Conservation (phyloP, 2,329 filamentous ascomycete genomes). For the Diaporthe amygdali region DNA sequence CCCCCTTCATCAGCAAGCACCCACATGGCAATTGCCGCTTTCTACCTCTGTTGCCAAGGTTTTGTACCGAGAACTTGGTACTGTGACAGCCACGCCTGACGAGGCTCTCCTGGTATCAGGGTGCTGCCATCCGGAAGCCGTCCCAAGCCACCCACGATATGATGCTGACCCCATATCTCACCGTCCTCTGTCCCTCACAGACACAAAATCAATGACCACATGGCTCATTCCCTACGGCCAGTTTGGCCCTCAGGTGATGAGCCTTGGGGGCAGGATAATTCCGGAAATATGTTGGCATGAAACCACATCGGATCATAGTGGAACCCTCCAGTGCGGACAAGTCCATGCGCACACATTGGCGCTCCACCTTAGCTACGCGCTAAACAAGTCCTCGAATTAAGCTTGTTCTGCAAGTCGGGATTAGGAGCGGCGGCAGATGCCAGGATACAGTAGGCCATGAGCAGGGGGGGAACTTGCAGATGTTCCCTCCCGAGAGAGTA, state of each 20-base stretch:
- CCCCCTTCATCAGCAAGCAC: conserved; percentile 5
- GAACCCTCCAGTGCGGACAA: neutral
- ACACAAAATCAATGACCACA: too few relatives aligned
- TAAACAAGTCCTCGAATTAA: conserved; percentile 25
- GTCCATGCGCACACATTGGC: neutral
- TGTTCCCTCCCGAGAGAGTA: neutral
- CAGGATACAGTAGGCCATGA: neutral
- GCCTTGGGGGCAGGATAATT: neutral
- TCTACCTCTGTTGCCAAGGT: neutral
- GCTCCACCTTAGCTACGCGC: conserved; percentile 20
- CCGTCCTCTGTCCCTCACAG: too few relatives aligned
- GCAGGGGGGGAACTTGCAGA: neutral
- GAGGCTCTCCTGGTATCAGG: neutral
- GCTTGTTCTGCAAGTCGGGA: conserved; percentile 25
- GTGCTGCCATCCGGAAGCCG: conserved; percentile 13
- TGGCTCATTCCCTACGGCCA: neutral
- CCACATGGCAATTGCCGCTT: conserved; percentile 23
- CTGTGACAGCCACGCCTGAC: neutral
- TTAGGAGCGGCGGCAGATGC: conserved; percentile 1
- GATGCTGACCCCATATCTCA: neutral
- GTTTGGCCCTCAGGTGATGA: neutral
- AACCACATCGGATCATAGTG: conserved; percentile 14
- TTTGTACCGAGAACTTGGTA: conserved; percentile 14
- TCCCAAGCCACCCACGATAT: neutral
- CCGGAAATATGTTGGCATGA: conserved; percentile 16